Base-by-base conservation (phyloP, 805 yeast species). In the Sugiyamaella floridensis region DNA sequence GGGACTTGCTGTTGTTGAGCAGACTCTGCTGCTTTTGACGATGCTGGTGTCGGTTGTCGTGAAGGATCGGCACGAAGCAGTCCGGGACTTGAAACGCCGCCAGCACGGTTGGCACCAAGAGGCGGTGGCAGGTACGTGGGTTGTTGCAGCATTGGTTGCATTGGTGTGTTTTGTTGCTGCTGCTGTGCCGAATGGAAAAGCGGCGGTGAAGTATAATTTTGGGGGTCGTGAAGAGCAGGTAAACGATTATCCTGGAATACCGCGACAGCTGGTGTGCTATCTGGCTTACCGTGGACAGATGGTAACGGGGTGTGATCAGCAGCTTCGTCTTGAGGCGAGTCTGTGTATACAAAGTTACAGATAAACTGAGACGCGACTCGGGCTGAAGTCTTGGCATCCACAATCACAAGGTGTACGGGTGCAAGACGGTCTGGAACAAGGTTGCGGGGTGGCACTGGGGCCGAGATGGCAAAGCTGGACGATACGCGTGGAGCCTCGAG, bases 401-500 rank as follows among this genome's bases (percentile, higher is more conserved):
- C 18, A 12, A 54, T 28, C 14, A 50, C 48, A 18, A 58, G 43
- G 26, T 51, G 51, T 7, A 55, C 54, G 8, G 55, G 51, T 15
- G 50, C 53, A 7, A 43, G 20, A 19, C 19, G 42, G 9, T 32
- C 37, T 32, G 37, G 37, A 32, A 11, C 4, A 14, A 32, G 37
- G n/a, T 11, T 14, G 37, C 37, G 37, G n/a, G 37, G 44, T 4
- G 44, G 44, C 8, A 41, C 26, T 2, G 44, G 4, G 12, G 44
- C 11, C 34, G 44, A 12, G 45, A 43, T 8, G 52, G 42, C 11
- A 28, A 29, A 49, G 50, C 14, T 12, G 43, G 29, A 78, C 89
- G 53, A 87, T 95, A 16, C n/a, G n/a, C 37, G n/a, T 10, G 26
- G 26, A 6, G n/a, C n/a, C 37, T 32, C 37, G 37, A 32, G n/a